These are phyloP conservation scores for Psidium guajava DNA, from an alignment of 345 rosid genomes.

Conservation along the genomic window DNA sequence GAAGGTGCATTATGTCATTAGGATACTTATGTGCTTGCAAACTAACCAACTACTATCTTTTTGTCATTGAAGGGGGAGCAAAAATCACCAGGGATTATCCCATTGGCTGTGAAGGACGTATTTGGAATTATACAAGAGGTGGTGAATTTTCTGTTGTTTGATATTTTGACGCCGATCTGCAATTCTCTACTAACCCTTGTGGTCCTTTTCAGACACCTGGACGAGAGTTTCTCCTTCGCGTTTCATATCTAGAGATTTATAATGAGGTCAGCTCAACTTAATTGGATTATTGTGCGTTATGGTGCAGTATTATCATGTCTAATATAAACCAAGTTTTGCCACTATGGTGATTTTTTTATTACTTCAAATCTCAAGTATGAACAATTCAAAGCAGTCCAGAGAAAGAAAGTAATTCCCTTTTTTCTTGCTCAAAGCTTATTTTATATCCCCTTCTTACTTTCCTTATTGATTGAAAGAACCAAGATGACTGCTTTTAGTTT, in stretches of 20 bases:
- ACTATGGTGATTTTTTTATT: background rate
- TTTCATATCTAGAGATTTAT: slow-evolving; percentile 94
- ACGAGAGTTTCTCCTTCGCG: slow-evolving; percentile 91
- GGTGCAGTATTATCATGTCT: background rate
- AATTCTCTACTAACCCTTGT: background rate
- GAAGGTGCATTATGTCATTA: background rate
- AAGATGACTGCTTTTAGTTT: background rate
- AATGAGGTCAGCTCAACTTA: slow-evolving; percentile 56
- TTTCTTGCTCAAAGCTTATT: background rate
- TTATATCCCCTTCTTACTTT: background rate
- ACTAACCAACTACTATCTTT: background rate
- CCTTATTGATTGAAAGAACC: background rate
- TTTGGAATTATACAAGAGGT: slow-evolving; percentile 98
- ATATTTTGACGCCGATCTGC: background rate
- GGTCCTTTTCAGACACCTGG: slow-evolving; percentile 61
- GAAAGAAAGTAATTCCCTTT: background rate
- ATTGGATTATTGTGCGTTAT: background rate
- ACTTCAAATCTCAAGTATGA: background rate
- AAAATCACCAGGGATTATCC: slow-evolving; percentile 91
- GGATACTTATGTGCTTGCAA: background rate
- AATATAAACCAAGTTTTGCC: background rate
- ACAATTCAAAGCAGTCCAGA: background rate
- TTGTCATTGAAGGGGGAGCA: slow-evolving; percentile 65
- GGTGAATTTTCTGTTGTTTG: background rate
- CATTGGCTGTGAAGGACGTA: slow-evolving; percentile 87